Base-by-base conservation (phyloP, 1,284 basidiomycete species). In the Neolentinus lepideus region DNA sequence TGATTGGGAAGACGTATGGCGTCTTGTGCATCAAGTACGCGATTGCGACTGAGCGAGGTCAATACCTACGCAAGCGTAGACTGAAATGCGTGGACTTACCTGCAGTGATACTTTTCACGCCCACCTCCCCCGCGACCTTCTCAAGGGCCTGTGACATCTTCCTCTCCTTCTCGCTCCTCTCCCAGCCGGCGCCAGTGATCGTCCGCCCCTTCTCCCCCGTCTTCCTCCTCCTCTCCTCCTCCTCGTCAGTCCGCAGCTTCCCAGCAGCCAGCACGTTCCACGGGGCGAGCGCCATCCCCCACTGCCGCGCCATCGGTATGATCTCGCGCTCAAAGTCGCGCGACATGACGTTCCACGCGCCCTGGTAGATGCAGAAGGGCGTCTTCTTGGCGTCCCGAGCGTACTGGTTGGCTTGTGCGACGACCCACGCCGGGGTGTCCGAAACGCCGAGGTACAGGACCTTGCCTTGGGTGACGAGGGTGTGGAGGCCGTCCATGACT, bases 261-360 rank as follows among this genome's bases (percentile, higher is more conserved):
- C 51, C 51, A 10, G 29, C 51, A 21, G 51, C 51, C 43, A 46
- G 38, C 33, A 51, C 53, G 52, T 33, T 52, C 58, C 22, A 52
- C 27, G 29, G 52, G 33, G 51, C 51, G 14, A 52, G 51, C 6
- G 51, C 51, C 22, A 52, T 24, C 4, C 51, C 51, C 27, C 22
- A 31, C 27, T 36, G 51, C 11, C 70, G 67, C 26, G 66, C 67
- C 75, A 81, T 80, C 12, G 79, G 80, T 45, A 83, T 70, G 58
- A 81, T 77, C 33, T 81, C 79, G 0, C 77, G 67, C 66, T 83
- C 80, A 54, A 81, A 71, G 55, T 75, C 75, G 38, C 80, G 69
- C 19, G 62, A 57, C 59, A 71, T 65, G 54, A 80, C 69, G 57
- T 73, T 78, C 76, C 76, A 83, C 22, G 62, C 61, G 24, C 80